These are phyloP conservation scores for Niebla homalea DNA, from an alignment of 495 filamentous ascomycete species.

Conservation along the genomic window DNA sequence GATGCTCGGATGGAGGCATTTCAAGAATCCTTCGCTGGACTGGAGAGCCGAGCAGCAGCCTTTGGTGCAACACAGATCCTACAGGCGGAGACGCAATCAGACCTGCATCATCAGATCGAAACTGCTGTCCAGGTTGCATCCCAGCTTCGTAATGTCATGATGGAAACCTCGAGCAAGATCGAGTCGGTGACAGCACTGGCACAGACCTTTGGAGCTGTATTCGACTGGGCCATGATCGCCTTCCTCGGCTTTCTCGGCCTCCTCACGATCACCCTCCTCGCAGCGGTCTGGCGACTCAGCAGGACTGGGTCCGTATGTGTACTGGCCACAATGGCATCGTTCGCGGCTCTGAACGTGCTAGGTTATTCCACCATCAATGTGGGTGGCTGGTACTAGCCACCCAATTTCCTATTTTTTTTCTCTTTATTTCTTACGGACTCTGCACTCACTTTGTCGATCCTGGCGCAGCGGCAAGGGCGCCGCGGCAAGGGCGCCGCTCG, in stretches of 20 bases:
- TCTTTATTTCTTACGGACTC: no score
- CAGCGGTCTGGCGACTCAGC: background rate
- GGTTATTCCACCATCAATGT: no score
- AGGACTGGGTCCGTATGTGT: background rate
- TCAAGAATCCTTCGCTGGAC: constrained; percentile 23
- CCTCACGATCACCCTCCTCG: background rate
- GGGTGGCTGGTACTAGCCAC: no score
- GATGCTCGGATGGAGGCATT: constrained; percentile 28
- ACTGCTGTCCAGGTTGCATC: constrained; percentile 25
- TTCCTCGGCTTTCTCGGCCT: background rate
- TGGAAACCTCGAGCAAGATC: constrained; percentile 27
- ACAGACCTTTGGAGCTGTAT: constrained; percentile 8
- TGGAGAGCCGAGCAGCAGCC: constrained; percentile 24
- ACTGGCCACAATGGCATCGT: background rate
- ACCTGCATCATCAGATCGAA: constrained; percentile 25
- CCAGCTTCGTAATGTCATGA: constrained; percentile 29
- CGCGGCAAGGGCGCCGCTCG: no score
- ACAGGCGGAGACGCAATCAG: constrained; percentile 26
- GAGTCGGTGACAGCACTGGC: constrained; percentile 19
- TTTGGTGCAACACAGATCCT: constrained; percentile 27
- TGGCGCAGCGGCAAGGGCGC: no score
- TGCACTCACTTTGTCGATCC: no score
- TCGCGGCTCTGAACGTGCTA: no score
- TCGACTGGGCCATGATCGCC: background rate
- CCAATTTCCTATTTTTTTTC: no score